Conservation (phyloP, 2,329 filamentous ascomycete species). For the Sporothrix sp. region DNA sequence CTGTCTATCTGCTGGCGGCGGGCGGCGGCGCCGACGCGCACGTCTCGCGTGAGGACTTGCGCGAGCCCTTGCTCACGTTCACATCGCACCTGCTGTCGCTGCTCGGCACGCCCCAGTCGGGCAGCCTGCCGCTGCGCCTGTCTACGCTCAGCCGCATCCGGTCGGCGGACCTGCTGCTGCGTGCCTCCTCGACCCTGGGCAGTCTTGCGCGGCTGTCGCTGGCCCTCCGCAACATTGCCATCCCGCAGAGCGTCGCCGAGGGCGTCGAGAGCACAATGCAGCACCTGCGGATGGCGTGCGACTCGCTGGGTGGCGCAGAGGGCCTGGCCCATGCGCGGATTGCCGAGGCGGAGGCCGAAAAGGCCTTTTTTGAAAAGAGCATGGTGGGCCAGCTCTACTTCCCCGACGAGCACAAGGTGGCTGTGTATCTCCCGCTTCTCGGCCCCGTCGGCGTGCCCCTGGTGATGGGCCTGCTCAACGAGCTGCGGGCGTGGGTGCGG, state of each 20-base stretch:
- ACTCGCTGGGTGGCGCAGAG: constrained; percentile 52
- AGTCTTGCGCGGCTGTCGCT: constrained; percentile 77
- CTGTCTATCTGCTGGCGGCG: constrained; percentile 48
- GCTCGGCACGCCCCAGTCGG: constrained; percentile 71
- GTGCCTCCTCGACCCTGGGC: constrained; percentile 88
- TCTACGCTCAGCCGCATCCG: constrained; percentile 79
- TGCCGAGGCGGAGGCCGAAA: constrained; percentile 81
- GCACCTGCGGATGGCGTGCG: constrained; percentile 69
- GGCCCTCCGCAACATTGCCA: constrained; percentile 81
- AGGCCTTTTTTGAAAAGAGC: constrained; percentile 95
- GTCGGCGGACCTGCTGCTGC: constrained; percentile 73
- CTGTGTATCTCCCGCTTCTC: constrained; percentile 84
- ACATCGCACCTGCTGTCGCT: constrained; percentile 82
- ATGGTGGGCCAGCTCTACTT: constrained; percentile 99
- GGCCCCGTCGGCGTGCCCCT: constrained; percentile 87
- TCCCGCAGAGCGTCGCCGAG: constrained; percentile 75
- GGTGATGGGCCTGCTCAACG: constrained; percentile 72
- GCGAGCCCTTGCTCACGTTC: constrained; percentile 78
- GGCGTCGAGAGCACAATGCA: constrained; percentile 71
- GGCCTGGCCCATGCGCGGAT: constrained; percentile 73
- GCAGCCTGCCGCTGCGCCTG: constrained; percentile 75
- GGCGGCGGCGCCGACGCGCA: constrained; percentile 34
- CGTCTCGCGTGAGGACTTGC: constrained; percentile 57
- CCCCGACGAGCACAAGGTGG: constrained; percentile 95
- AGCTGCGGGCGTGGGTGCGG: constrained; percentile 56